phyloP scores from a whole-genome alignment of 2,329 filamentous ascomycete species.

The Tolypocladium ovalisporum region DNA sequence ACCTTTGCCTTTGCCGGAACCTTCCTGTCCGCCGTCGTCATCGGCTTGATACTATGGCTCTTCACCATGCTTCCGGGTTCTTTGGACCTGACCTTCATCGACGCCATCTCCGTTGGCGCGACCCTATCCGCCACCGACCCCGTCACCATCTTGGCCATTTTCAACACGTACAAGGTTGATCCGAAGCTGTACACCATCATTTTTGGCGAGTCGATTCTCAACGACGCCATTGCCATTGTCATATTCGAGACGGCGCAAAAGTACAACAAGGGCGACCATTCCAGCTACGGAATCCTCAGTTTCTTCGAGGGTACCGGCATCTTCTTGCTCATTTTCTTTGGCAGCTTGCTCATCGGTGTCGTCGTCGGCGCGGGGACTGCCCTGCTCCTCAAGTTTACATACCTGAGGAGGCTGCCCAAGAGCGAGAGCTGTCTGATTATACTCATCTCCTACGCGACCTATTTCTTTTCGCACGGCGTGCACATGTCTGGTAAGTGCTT shows the following conservation, averaged over 20 bases:
- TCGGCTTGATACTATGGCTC: constrained; percentile 77
- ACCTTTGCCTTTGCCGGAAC: constrained; percentile 97
- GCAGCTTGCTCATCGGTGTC: constrained; percentile 81
- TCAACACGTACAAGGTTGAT: constrained; percentile 98
- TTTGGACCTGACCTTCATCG: constrained; percentile 79
- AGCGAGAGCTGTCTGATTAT: constrained; percentile 94
- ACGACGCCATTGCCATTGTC: constrained; percentile 97
- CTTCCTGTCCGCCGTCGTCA: constrained; percentile 91
- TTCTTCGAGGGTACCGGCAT: constrained; percentile 87
- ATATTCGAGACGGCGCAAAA: constrained; percentile 95
- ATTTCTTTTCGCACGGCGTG: constrained; percentile 94
- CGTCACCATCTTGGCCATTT: constrained; percentile 95
- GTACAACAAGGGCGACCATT: constrained; percentile 67
- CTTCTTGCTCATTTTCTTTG: constrained; percentile 94
- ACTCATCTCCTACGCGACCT: constrained; percentile 88
- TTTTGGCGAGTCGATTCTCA: constrained; percentile 95
- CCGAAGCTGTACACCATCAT: constrained; percentile 98
- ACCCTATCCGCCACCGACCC: constrained; percentile 95
- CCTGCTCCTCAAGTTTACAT: constrained; percentile 85
- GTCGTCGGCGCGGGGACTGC: constrained; percentile 80
- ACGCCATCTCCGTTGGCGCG: constrained; percentile 92
- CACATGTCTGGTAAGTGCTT: constrained; percentile 78
- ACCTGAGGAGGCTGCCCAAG: constrained; percentile 84
- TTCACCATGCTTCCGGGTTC: constrained; percentile 82
- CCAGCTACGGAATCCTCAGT: constrained; percentile 65